Conservation (phyloP, 2,329 filamentous ascomycete genomes). For the Aspergillus sp. region DNA sequence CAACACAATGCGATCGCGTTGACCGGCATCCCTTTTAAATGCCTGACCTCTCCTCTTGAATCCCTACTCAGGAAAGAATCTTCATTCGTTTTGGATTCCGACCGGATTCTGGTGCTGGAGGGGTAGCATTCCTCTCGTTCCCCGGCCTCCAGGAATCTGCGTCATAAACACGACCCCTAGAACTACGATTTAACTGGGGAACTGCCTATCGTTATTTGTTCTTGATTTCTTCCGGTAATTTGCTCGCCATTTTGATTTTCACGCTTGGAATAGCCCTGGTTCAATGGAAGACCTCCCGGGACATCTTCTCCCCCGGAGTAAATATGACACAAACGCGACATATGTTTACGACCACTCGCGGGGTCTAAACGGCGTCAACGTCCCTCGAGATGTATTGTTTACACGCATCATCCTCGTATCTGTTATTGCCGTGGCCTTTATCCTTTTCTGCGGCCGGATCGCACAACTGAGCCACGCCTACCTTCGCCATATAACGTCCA, state of each 20-base stretch:
- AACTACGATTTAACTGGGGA: conserved; percentile 1
- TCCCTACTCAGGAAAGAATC: not conserved
- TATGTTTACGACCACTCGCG: conserved; percentile 43
- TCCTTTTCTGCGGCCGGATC: conserved; percentile 42
- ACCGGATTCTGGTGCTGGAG: conserved; percentile 1
- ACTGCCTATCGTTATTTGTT: conserved; percentile 2
- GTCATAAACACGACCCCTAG: conserved; percentile 7
- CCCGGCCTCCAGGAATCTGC: conserved; percentile 20
- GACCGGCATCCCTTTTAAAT: not conserved
- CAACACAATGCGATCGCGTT: not conserved
- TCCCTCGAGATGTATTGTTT: conserved; percentile 40
- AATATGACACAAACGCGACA: conserved; percentile 35
- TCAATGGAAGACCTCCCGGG: conserved; percentile 30
- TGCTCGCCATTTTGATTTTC: conserved; percentile 1
- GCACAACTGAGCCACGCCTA: conserved; percentile 46
- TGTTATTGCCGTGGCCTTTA: conserved; percentile 33
- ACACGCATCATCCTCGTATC: conserved; percentile 42
- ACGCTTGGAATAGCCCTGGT: conserved; percentile 4
- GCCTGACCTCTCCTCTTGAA: not conserved
- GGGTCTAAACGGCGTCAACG: conserved; percentile 39
- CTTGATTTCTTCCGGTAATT: not conserved
- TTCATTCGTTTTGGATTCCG: not conserved
- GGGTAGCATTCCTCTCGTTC: conserved; percentile 24
- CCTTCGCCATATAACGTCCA: conserved; percentile 44
- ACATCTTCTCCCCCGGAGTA: conserved; percentile 24